Conservation (phyloP, 306 rosid species). For the Dryas drummondii region DNA sequence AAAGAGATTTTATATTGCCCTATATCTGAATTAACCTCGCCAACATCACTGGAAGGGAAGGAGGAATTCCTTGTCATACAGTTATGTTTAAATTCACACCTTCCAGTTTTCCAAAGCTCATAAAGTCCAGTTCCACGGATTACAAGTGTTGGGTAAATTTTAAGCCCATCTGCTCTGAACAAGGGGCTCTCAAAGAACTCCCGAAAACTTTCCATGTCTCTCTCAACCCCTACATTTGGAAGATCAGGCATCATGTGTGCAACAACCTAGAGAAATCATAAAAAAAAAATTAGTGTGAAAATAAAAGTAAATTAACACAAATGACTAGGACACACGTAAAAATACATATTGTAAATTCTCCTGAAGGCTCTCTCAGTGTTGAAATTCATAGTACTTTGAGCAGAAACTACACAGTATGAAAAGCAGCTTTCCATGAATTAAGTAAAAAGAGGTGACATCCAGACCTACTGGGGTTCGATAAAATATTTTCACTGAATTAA, state of each 20-base stretch:
- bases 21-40: not conserved
- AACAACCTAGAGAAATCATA: slow-evolving; percentile 63
- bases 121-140: slow-evolving; percentile 99
- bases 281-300: not conserved
- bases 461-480: not conserved
- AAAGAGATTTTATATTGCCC: not conserved
- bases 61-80: not conserved
- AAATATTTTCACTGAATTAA: not conserved
- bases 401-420: not conserved
- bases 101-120: slow-evolving; percentile 99
- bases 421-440: not conserved
- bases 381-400: not conserved
- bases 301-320: not conserved
- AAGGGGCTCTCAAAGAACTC: slow-evolving; percentile 91
- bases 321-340: not conserved
- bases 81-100: slow-evolving; percentile 35
- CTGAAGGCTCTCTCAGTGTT: not conserved
- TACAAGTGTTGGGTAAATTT: slow-evolving; percentile 94
- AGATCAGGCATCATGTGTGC: slow-evolving; percentile 99
- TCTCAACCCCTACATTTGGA: slow-evolving; percentile 98
- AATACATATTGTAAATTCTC: not conserved
- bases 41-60: not conserved
- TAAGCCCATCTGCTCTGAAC: slow-evolving; percentile 97
- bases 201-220: slow-evolving; percentile 95
- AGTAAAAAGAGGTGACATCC: not conserved